Percentiles rank a stretch among this genome's conserved stretches.
Conservation (phyloP, 1,139 yeast genomes). For the Saccharomyces hybrid region DNA sequence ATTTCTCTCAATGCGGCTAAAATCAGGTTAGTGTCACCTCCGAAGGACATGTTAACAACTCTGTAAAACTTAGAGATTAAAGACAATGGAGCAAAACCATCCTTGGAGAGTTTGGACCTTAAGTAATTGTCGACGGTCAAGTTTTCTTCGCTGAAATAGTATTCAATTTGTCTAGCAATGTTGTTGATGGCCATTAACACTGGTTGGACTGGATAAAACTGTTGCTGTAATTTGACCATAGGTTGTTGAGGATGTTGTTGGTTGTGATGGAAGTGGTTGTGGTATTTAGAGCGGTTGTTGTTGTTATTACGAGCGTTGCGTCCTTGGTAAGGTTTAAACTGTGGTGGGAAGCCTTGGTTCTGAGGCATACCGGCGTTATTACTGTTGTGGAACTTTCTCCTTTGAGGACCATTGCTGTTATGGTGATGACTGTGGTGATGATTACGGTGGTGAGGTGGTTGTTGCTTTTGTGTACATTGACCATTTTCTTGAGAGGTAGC, state of each 20-base stretch:
- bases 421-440: slow-evolving; percentile 5
- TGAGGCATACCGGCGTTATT: neutral
- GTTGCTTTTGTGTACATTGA: slow-evolving; percentile 1
- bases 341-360: neutral
- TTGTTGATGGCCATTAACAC: slow-evolving; percentile 34
- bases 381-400: slow-evolving; percentile 3
- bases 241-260: slow-evolving; percentile 8
- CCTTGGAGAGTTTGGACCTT: slow-evolving; percentile 26
- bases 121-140: slow-evolving; percentile 36
- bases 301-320: neutral
- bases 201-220: slow-evolving; percentile 18
- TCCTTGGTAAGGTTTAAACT: neutral
- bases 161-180: slow-evolving; percentile 61
- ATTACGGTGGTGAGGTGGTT: slow-evolving; percentile 2
- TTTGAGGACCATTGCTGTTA: slow-evolving; percentile 4
- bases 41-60: slow-evolving; percentile 30
- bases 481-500: slow-evolving; percentile 1
- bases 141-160: slow-evolving; percentile 84
- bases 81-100: slow-evolving; percentile 30
- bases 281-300: slow-evolving; percentile 2
- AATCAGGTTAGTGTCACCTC: slow-evolving; percentile 29
- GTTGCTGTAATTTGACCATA: slow-evolving; percentile 14
- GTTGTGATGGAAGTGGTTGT: slow-evolving; percentile 6
- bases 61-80: slow-evolving; percentile 30
- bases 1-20: slow-evolving; percentile 32